A percentile compares a stretch with the other conserved stretches of the same genome.
Evolutionary conservation across 2,329 filamentous ascomycete genomes (phyloP).

Genomic region (Colletotrichum scovillei): DNA sequence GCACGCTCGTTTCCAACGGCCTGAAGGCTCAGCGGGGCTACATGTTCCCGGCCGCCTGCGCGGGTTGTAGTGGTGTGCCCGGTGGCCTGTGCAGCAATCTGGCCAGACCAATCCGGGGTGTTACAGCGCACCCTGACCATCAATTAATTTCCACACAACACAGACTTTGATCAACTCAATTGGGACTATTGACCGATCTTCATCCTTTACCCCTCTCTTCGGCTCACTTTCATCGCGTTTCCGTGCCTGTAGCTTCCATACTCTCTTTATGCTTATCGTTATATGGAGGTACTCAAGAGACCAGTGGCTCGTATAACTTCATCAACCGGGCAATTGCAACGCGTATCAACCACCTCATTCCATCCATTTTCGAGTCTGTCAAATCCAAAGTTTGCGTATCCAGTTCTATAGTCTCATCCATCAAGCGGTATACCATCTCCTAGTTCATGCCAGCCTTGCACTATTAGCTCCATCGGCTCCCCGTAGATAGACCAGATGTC

Average conservation of each 20-base stretch:
- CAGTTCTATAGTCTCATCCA: neutral
- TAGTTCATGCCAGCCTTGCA: neutral
- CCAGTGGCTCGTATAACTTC: neutral
- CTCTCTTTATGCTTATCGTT: conserved; percentile 2
- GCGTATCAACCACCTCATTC: neutral
- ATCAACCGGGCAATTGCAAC: neutral
- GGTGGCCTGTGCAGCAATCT: conserved; percentile 22
- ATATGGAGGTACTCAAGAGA: neutral
- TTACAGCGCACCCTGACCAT: neutral
- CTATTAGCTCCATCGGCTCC: neutral
- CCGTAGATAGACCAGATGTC: neutral
- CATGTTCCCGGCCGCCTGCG: conserved; percentile 8
- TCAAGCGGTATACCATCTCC: neutral
- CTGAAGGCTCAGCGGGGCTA: conserved; percentile 2
- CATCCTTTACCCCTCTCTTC: conserved; percentile 7
- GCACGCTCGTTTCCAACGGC: neutral
- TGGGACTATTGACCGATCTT: conserved; percentile 19
- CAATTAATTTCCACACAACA: conserved; percentile 33
- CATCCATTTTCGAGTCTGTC: neutral
- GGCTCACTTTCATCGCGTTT: neutral
- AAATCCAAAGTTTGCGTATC: neutral
- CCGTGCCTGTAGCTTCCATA: conserved; percentile 3
- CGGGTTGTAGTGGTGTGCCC: neutral
- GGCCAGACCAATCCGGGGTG: neutral
- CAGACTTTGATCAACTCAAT: neutral